Conservation (phyloP, 371 early-diverging fungal genomes). For the Rhizopus arrhizus region DNA sequence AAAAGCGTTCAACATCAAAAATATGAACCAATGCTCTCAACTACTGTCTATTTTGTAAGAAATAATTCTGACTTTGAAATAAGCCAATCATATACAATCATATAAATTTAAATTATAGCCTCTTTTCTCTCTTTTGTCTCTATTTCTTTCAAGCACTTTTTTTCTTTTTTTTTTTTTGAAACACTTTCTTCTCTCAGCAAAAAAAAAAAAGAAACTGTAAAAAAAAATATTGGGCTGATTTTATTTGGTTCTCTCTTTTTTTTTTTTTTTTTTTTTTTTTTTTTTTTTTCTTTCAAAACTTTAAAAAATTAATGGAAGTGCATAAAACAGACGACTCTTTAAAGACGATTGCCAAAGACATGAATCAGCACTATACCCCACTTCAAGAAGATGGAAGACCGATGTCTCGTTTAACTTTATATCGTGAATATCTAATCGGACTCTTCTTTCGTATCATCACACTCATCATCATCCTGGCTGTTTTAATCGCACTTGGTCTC, state of each 20-base stretch:
- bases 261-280: background rate
- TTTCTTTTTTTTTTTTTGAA: background rate
- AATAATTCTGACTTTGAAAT: background rate
- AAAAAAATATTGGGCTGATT: background rate
- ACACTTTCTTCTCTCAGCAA: background rate
- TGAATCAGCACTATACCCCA: conserved; percentile 4
- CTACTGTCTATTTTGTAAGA: too few relatives aligned
- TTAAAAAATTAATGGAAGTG: background rate
- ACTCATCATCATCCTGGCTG: conserved; percentile 33
- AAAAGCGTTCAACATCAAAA: too few relatives aligned
- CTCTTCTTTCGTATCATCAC: conserved; percentile 26
- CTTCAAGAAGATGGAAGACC: background rate
- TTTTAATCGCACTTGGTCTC: conserved; percentile 44
- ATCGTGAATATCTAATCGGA: conserved; percentile 26
- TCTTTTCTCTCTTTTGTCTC: background rate
- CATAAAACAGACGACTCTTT: background rate
- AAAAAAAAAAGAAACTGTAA: too few relatives aligned
- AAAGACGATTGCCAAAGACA: background rate
- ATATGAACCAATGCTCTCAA: too few relatives aligned
- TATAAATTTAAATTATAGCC: background rate
- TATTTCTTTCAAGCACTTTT: background rate
- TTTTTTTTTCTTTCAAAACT: background rate
- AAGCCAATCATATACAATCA: background rate
- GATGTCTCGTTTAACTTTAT: background rate
- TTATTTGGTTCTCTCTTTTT: background rate